Evolutionary conservation across 2,329 filamentous ascomycete genomes (phyloP).

Genomic region (Fusarium anthophilum): DNA sequence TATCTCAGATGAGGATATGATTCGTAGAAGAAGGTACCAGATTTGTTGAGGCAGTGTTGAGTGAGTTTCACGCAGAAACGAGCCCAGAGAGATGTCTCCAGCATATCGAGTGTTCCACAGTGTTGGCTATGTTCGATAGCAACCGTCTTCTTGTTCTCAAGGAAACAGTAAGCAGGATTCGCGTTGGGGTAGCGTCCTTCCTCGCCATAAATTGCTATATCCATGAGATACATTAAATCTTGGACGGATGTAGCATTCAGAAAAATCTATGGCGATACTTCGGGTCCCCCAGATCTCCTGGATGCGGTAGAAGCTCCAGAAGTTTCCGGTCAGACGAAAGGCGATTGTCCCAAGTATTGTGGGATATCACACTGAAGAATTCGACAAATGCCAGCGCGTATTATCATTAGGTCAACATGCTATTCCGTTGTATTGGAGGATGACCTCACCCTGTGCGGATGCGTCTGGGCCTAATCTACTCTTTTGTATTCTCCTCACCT

Average conservation of each 20-base stretch:
- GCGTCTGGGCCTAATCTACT: background rate
- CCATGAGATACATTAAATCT: slow-evolving; percentile 8
- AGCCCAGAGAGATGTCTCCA: slow-evolving; percentile 20
- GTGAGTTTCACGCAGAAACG: slow-evolving; percentile 11
- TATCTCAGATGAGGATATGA: background rate
- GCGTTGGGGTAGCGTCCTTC: background rate
- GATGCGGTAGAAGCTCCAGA: slow-evolving; percentile 16
- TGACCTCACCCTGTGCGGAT: background rate
- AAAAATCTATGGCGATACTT: slow-evolving; percentile 4
- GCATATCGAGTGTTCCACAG: slow-evolving; percentile 24
- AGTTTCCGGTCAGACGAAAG: slow-evolving; percentile 18
- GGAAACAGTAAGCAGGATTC: slow-evolving; percentile 24
- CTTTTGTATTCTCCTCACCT: background rate
- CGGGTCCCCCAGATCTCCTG: slow-evolving; percentile 2
- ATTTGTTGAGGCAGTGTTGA: background rate
- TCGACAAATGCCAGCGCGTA: background rate
- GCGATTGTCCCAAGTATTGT: slow-evolving; percentile 21
- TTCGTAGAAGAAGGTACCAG: background rate
- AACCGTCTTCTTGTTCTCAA: background rate
- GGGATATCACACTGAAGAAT: background rate
- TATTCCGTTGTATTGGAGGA: background rate
- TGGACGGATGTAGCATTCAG: background rate
- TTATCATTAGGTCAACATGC: background rate
- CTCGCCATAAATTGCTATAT: background rate
- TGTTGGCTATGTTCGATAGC: slow-evolving; percentile 30